Percentiles rank a stretch among this genome's conserved stretches.
phyloP scores from a whole-genome alignment of 495 filamentous ascomycete species.

The Extremus antarcticus region DNA sequence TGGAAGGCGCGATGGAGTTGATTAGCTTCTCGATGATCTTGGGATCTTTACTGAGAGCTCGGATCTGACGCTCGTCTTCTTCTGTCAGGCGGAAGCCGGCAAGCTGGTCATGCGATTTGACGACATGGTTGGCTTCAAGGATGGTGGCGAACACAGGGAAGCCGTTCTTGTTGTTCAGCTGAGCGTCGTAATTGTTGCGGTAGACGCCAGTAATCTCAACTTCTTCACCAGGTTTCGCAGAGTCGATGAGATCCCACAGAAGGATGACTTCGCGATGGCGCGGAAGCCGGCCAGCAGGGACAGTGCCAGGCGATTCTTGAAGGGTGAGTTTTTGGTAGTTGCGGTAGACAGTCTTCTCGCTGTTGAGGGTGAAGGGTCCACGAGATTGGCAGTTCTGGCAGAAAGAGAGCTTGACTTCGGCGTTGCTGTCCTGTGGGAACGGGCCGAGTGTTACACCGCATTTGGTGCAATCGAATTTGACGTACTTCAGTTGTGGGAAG shows the following conservation, averaged over 20 bases:
- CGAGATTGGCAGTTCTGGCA: constrained; percentile 96
- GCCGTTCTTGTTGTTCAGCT: constrained; percentile 96
- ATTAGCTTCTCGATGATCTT: constrained; percentile 92
- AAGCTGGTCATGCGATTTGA: constrained; percentile 95
- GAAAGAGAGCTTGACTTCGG: constrained; percentile 90
- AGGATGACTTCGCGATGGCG: constrained; percentile 92
- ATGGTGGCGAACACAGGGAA: constrained; percentile 99
- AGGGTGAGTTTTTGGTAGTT: constrained; percentile 98
- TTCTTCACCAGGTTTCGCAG: constrained; percentile 94
- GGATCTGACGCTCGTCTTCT: constrained; percentile 88
- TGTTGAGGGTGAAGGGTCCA: constrained; percentile 91
- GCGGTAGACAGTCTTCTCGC: constrained; percentile 97
- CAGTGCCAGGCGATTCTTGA: constrained; percentile 94
- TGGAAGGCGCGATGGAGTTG: constrained; percentile 88
- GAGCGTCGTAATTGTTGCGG: constrained; percentile 95
- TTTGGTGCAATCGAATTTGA: constrained; percentile 93
- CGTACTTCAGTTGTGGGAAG: constrained; percentile 95
- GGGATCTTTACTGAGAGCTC: constrained; percentile 73
- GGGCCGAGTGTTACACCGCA: constrained; percentile 87
- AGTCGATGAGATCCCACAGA: constrained; percentile 94
- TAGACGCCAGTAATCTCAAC: constrained; percentile 96
- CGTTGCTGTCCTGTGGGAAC: constrained; percentile 92
- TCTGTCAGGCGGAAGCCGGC: constrained; percentile 95
- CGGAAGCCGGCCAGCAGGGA: constrained; percentile 90
- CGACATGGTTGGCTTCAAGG: constrained; percentile 90